Evolutionary conservation across 768 basidiomycete species (phyloP).

Genomic region (Psilocybe azurescens): DNA sequence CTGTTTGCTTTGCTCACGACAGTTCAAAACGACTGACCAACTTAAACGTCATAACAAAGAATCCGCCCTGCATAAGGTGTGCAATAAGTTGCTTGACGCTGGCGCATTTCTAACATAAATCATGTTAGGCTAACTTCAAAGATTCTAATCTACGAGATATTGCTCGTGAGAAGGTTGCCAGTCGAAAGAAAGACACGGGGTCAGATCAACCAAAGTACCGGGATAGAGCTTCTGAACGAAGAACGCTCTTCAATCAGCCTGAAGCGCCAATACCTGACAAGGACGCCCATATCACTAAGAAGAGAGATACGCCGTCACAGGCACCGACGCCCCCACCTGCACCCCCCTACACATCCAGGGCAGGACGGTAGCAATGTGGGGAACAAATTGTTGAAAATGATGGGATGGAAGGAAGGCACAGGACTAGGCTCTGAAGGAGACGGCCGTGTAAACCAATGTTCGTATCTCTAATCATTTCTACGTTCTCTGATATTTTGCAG

Average conservation of each 20-base stretch:
- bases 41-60: conserved; percentile 90
- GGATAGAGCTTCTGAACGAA: conserved; percentile 92
- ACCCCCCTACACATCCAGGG: conserved; percentile 62
- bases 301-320: conserved; percentile 61
- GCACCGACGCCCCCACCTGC: conserved; percentile 59
- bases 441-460: conserved; percentile 87
- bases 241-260: conserved; percentile 91
- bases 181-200: conserved; percentile 38
- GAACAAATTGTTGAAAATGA: conserved; percentile 93
- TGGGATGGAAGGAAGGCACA: conserved; percentile 95
- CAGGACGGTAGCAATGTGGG: conserved; percentile 89
- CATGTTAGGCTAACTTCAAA: conserved; percentile 80
- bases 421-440: conserved; percentile 85
- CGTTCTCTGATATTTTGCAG: neutral
- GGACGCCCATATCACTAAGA: conserved; percentile 38
- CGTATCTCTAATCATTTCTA: conserved; percentile 30
- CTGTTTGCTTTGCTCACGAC: conserved; percentile 90
- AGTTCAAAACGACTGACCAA: conserved; percentile 89
- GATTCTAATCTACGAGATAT: conserved; percentile 74
- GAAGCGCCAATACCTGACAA: conserved; percentile 74
- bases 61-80: conserved; percentile 95
- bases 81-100: conserved; percentile 20
- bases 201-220: conserved; percentile 83
- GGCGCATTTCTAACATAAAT: conserved; percentile 31
- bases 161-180: conserved; percentile 70